phyloP scores from a whole-genome alignment of 148 eudicot genomes.

The Tetragonia tetragonoides region DNA sequence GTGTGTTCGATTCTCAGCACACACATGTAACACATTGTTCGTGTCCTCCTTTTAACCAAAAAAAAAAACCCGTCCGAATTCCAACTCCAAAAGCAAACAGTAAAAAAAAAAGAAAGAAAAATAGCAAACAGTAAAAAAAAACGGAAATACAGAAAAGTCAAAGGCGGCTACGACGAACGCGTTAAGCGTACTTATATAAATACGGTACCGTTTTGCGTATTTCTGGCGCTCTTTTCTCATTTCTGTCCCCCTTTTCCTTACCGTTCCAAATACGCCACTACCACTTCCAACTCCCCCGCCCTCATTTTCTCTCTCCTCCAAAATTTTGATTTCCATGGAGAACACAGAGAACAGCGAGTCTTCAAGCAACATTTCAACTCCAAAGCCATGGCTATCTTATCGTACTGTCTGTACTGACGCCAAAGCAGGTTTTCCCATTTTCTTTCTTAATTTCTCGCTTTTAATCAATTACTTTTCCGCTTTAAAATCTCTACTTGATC shows the following conservation, averaged over 20 bases:
- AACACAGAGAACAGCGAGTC: constrained; percentile 38
- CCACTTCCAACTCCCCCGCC: neutral
- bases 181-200: no score
- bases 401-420: constrained; percentile 85
- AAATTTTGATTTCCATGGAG: constrained; percentile 12
- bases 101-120: no score
- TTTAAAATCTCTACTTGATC: no score
- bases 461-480: neutral
- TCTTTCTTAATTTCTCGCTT: neutral
- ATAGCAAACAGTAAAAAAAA: no score
- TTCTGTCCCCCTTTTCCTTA: neutral
- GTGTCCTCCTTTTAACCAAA: no score
- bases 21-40: no score
- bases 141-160: no score
- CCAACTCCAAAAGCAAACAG: no score
- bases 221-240: neutral
- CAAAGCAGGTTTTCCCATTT: constrained; percentile 66
- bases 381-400: constrained; percentile 92
- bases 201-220: no score
- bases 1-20: no score
- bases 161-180: no score
- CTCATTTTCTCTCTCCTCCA: neutral
- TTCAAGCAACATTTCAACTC: constrained; percentile 27
- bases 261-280: neutral
- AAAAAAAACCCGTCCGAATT: no score